Evolutionary conservation across 208 protist genomes (phyloP).

Genomic region (Entamoeba invadens): DNA sequence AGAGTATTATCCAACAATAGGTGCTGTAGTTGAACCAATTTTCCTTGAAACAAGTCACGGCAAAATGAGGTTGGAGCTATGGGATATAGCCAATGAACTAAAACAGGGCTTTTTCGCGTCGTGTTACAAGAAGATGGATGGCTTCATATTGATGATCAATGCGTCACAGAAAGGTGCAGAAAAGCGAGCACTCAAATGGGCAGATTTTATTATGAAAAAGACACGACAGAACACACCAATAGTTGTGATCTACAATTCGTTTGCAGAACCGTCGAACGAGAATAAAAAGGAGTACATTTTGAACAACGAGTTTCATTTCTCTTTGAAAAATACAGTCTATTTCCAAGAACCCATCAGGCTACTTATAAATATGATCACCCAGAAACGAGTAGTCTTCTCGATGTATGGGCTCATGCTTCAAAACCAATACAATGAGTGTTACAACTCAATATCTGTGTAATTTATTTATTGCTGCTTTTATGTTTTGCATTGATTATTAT

Average conservation of each 20-base stretch:
- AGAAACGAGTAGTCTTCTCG: background rate
- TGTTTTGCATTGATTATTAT: no score
- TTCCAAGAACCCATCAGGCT: background rate
- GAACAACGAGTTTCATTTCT: background rate
- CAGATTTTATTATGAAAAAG: background rate
- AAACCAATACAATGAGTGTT: background rate
- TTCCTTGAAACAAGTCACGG: background rate
- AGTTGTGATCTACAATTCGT: background rate
- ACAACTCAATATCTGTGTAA: no score
- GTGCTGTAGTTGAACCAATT: background rate
- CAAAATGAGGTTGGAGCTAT: background rate
- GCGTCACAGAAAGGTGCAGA: background rate
- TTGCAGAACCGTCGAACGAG: background rate
- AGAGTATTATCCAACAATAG: background rate
- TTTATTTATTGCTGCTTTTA: no score
- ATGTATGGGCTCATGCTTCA: background rate
- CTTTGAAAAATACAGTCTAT: background rate
- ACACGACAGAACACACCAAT: background rate
- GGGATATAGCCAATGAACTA: background rate
- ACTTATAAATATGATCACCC: background rate
- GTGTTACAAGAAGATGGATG: background rate
- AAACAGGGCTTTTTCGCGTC: background rate
- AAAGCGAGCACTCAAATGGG: background rate
- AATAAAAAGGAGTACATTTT: background rate
- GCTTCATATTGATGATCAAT: background rate